Conservation (phyloP, 2,329 filamentous ascomycete species). For the Scolecobasidium constrictum region DNA sequence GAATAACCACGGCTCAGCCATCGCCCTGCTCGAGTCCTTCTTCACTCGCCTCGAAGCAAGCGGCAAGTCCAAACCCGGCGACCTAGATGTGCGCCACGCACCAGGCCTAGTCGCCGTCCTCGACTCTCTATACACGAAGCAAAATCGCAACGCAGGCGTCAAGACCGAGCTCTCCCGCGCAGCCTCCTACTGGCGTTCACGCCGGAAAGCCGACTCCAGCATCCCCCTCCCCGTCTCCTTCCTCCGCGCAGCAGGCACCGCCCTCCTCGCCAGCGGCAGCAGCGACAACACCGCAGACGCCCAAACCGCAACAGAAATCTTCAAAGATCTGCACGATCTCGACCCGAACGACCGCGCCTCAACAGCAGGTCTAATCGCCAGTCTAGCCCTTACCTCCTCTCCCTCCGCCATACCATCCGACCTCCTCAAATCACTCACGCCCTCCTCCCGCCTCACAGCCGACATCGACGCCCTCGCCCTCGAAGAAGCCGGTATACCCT, state of each 20-base stretch:
- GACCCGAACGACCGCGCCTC: slow-evolving; percentile 59
- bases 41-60: slow-evolving; percentile 60
- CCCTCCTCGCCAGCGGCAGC: slow-evolving; percentile 66
- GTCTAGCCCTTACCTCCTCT: slow-evolving; percentile 53
- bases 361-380: slow-evolving; percentile 76
- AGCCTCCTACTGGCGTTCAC: slow-evolving; percentile 63
- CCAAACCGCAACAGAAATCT: slow-evolving; percentile 63
- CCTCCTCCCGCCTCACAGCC: slow-evolving; percentile 50
- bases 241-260: slow-evolving; percentile 69
- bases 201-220: slow-evolving; percentile 37
- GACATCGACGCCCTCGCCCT: slow-evolving; percentile 52
- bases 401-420: slow-evolving; percentile 43
- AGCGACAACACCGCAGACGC: slow-evolving; percentile 59
- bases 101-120: slow-evolving; percentile 75
- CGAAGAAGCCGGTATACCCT: slow-evolving; percentile 54
- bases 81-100: slow-evolving; percentile 59
- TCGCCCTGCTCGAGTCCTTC: slow-evolving; percentile 65
- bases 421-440: slow-evolving; percentile 46
- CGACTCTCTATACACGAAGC: slow-evolving; percentile 66
- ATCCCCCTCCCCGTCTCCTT: slow-evolving; percentile 29
- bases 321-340: slow-evolving; percentile 56
- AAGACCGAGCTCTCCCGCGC: slow-evolving; percentile 68
- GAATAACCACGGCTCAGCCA: slow-evolving; percentile 62
- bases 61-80: slow-evolving; percentile 40
- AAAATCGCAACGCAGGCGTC: slow-evolving; percentile 62